These are phyloP conservation scores for Hericium erinaceus DNA, from an alignment of 768 basidiomycete genomes.

Conservation along the genomic window DNA sequence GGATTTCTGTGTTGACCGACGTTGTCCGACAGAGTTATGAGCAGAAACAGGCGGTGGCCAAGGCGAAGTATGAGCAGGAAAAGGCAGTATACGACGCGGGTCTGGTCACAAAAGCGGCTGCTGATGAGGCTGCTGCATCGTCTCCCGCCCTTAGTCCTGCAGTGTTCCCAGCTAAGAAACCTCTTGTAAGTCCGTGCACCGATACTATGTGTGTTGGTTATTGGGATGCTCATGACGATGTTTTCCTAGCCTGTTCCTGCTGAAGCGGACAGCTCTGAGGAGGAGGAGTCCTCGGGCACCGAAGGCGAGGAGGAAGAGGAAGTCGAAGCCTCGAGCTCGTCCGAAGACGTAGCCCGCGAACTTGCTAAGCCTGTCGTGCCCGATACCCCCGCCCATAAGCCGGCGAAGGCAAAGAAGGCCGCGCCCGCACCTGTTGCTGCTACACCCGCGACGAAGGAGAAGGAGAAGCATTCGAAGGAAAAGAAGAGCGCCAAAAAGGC, in stretches of 20 bases:
- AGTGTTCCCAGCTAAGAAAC: not conserved
- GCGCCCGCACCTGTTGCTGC: not conserved
- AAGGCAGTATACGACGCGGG: slow-evolving; percentile 60
- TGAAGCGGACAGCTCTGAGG: slow-evolving; percentile 5
- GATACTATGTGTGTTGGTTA: too few species aligned
- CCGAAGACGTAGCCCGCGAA: not conserved
- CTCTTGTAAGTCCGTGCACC: too few species aligned
- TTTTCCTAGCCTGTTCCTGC: not conserved
- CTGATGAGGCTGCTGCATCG: not conserved
- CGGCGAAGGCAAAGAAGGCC: slow-evolving; percentile 10
- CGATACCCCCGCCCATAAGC: not conserved
- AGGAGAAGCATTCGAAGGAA: slow-evolving; percentile 7
- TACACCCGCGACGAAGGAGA: not conserved
- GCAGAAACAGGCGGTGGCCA: slow-evolving; percentile 44
- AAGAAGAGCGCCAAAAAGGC: slow-evolving; percentile 36
- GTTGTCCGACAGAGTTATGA: slow-evolving; percentile 39
- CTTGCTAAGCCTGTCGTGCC: too few species aligned
- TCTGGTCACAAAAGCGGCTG: slow-evolving; percentile 3
- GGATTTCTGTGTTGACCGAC: slow-evolving; percentile 8
- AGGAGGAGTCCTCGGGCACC: slow-evolving; percentile 1
- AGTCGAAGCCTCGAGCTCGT: slow-evolving; percentile 3
- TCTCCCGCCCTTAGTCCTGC: not conserved
- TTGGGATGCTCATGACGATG: not conserved
- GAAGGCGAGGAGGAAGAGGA: slow-evolving; percentile 7
- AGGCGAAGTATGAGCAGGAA: slow-evolving; percentile 51